Evolutionary conservation across 2,329 filamentous ascomycete species (phyloP).

Genomic region (Huntiella bhutanensis): DNA sequence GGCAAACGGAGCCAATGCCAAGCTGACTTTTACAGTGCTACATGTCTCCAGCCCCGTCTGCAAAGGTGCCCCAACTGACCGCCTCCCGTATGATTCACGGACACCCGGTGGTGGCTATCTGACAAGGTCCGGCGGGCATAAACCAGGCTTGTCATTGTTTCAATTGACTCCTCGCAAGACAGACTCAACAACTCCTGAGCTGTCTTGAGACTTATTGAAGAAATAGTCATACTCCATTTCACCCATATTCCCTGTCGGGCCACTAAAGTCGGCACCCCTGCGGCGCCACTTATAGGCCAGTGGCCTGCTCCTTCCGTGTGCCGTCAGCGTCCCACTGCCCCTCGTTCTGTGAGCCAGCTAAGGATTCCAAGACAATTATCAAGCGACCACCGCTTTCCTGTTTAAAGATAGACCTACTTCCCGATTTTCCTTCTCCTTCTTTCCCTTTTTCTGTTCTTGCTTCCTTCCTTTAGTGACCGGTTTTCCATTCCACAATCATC

Average conservation of each 20-base stretch:
- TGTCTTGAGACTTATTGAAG: no score
- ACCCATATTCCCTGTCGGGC: background rate
- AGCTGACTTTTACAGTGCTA: no score
- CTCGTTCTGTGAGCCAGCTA: background rate
- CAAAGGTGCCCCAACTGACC: no score
- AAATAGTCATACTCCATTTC: no score
- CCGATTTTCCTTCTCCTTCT: background rate
- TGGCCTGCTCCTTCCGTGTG: slow-evolving; percentile 5
- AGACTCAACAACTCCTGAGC: no score
- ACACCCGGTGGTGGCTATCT: no score
- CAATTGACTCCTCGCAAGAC: no score
- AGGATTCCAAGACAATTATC: slow-evolving; percentile 2
- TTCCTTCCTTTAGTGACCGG: slow-evolving; percentile 9
- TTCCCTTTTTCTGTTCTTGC: slow-evolving; percentile 11
- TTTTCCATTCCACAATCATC: background rate
- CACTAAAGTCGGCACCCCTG: background rate
- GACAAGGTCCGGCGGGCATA: no score
- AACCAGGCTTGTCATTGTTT: no score
- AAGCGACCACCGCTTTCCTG: background rate
- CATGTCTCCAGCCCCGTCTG: no score
- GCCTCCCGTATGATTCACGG: no score
- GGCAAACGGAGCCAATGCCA: no score
- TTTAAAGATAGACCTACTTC: background rate
- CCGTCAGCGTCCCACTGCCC: slow-evolving; percentile 3
- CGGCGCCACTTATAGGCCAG: slow-evolving; percentile 4